Base-by-base conservation (phyloP, 2,329 filamentous ascomycete species). In the Arachnopeziza araneosa region DNA sequence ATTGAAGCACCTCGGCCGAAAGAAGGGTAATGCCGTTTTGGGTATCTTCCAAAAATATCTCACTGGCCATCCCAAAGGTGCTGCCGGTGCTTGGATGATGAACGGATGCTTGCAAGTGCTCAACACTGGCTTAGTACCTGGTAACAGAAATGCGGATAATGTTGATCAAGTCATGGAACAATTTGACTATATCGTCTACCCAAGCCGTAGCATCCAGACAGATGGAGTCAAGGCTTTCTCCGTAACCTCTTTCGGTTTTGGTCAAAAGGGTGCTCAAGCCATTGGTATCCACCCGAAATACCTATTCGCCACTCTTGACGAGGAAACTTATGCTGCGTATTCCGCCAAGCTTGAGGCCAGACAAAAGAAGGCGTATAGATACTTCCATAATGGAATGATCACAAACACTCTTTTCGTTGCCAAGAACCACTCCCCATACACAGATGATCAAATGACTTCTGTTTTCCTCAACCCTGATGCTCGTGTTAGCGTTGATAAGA, bases 31-130 rank as follows among this genome's bases (percentile, higher is more conserved):
- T 72, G 93, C 95, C 32, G 82, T 99, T 17, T 78, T 98, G 66
- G 95, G 93, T 80, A 93, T 99, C 75, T 99, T 98, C 89, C 95
- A 99, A 79, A 99, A 99, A 79, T 98, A 96, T 76, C 87, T 99
- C 63, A 99, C 96, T 58, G 95, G 95, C 76, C 95, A 99, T 75
- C 95, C 95, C 71, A 99, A 99, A 86, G 95, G 95, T 87, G 93
- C 95, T 71, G 95, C 95, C 62, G 95, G 95, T 81, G 95, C 93
- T 54, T 99, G 95, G 93, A 99, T 99, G 95, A 87, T 99, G 84
- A 99, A 99, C 81, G 95, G 95, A 67, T 95, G 91, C 75, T 80
- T 99, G 74, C 95, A 99, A 76, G 91, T 97, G 52, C 85, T 99
- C 70, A 96, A 98, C 81, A 88, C 84, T 56, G 95, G 95, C 72